Evolutionary conservation across 768 basidiomycete genomes (phyloP).

Genomic region (Coprinopsis cinerea): DNA sequence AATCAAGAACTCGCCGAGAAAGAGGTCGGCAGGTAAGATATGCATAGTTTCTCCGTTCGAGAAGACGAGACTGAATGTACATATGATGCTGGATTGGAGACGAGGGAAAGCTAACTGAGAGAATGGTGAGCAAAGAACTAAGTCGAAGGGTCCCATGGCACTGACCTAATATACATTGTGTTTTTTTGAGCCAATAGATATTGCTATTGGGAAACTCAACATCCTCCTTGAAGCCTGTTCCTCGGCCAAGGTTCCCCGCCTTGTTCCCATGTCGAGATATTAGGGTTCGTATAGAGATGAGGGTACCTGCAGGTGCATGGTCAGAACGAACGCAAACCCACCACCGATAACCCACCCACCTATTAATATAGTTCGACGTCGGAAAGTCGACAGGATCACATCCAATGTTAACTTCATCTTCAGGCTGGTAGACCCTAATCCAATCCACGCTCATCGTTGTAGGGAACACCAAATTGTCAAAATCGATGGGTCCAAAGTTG

Average conservation of each 20-base stretch:
- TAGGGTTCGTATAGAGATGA: conserved; percentile 60
- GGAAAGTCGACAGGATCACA: conserved; percentile 66
- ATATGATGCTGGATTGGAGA: too few relatives aligned
- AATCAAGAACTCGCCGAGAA: too few relatives aligned
- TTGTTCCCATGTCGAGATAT: conserved; percentile 39
- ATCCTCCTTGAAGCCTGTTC: conserved; percentile 29
- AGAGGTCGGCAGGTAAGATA: too few relatives aligned
- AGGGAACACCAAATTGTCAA: conserved; percentile 43
- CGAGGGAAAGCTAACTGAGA: too few relatives aligned
- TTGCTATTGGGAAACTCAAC: conserved; percentile 6
- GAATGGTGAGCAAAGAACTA: too few relatives aligned
- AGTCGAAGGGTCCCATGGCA: too few relatives aligned
- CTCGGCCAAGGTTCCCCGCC: conserved; percentile 49
- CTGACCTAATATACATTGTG: too few relatives aligned
- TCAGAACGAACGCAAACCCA: conserved; percentile 14
- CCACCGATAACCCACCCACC: conserved; percentile 38
- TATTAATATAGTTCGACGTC: conserved; percentile 64
- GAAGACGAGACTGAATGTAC: too few relatives aligned
- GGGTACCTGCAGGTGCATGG: conserved; percentile 33
- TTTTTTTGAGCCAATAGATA: too few relatives aligned
- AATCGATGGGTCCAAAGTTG: conserved; percentile 59
- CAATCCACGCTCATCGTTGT: conserved; percentile 68
- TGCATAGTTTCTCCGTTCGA: too few relatives aligned
- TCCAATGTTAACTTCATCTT: conserved; percentile 43
- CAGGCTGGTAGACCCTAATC: conserved; percentile 62